Base-by-base conservation (phyloP, 805 yeast genomes). In the Komagataella phaffii region DNA sequence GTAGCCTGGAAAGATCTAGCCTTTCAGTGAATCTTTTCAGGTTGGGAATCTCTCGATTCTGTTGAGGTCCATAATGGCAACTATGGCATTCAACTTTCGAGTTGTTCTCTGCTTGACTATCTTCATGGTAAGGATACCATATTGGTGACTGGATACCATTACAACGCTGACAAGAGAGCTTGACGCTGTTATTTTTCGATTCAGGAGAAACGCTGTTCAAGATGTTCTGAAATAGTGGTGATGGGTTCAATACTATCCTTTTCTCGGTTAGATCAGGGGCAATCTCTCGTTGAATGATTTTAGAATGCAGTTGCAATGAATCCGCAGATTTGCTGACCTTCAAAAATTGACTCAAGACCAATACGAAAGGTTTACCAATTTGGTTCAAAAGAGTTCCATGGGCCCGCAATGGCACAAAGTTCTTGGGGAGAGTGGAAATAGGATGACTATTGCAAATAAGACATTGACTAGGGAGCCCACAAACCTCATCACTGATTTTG, bases 401-500 rank as follows among this genome's bases (percentile, higher is more conserved):
- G 3, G 59, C 51, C 43, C 70, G 56, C 50, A 72, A 53, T 1
- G 60, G 49, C 48, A 61, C 61, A n/a, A 71, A 54, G 3, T 53
- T 49, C 14, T 48, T 52, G 1, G 6, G 55, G 18, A 6, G 50
- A 45, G 0, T 58, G 46, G 23, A 59, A 56, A 8, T 36, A 5
- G 54, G 56, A 59, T 78, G 82, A 3, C 60, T 57, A 0, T 69
- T 61, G 56, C 85, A 80, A 2, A 67, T 53, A 14, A 78, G 56
- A 3, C 66, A 62, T 1, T 82, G 83, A 23, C 58, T 59, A 7
- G 79, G 62, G 44, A 57, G 69, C 1, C 83, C 83, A 17, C 55
- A 49, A 1, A 56, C 40, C 40, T 48, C 51, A 1, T 63, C 66
- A 46, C 50, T 56, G 49, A 61, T 46, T 49, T 56, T 58, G 40